phyloP scores from a whole-genome alignment of 768 basidiomycete species.

The Infundibulicybe gibba region DNA sequence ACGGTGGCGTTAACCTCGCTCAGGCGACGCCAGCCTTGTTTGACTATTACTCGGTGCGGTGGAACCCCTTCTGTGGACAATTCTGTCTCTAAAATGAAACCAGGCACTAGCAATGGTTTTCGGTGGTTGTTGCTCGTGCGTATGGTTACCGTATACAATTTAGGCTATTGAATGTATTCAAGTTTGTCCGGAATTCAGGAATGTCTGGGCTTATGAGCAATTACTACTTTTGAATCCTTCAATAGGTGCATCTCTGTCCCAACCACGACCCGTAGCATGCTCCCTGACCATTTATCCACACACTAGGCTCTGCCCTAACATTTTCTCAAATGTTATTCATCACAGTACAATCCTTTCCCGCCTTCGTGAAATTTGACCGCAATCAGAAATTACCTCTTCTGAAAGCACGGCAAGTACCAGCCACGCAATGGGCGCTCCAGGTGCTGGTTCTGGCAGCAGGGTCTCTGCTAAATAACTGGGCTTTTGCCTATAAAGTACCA shows the following conservation, averaged over 20 bases:
- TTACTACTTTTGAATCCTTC: conserved; percentile 65
- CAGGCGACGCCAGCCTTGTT: conserved; percentile 31
- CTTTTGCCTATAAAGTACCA: conserved; percentile 73
- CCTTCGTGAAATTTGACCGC: conserved; percentile 45
- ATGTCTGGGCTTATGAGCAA: conserved; percentile 77
- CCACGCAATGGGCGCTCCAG: conserved; percentile 65
- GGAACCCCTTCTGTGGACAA: not conserved
- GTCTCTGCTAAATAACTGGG: conserved; percentile 78
- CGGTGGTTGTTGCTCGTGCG: conserved; percentile 82
- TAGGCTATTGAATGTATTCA: not conserved
- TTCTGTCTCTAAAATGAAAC: conserved; percentile 6
- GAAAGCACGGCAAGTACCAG: conserved; percentile 65
- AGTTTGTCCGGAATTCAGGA: conserved; percentile 32
- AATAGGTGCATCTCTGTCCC: conserved; percentile 46
- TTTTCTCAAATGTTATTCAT: conserved; percentile 85
- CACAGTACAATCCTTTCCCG: conserved; percentile 59
- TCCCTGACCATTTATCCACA: conserved; percentile 4
- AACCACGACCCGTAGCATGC: not conserved
- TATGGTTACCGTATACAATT: conserved; percentile 8
- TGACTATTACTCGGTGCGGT: conserved; percentile 31
- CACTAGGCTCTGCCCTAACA: conserved; percentile 72
- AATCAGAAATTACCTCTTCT: conserved; percentile 41
- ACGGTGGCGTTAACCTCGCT: conserved; percentile 23
- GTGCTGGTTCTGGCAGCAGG: conserved; percentile 65
- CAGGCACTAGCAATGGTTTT: conserved; percentile 61